Base-by-base conservation (phyloP, 2,329 filamentous ascomycete genomes). In the Drechslerella dactyloides region DNA sequence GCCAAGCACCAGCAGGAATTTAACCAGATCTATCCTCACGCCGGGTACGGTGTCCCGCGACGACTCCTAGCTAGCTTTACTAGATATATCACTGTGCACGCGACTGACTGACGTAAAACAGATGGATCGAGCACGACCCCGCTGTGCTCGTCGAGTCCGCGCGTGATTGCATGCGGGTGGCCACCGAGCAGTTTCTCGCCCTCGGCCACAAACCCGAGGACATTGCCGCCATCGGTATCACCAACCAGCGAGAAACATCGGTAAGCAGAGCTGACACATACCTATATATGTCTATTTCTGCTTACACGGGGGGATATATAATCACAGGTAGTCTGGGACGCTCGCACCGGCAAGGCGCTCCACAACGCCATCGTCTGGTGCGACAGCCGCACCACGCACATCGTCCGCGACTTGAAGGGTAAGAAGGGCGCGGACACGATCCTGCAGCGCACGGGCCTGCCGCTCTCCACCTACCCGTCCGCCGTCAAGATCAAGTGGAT, bases 71-170 rank as follows among this genome's bases (percentile, higher is more conserved):
- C 4, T 40, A 11, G 21, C 15, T 54, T 50, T 7, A 21, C 50
- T 57, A 53, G 24, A 59, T 50, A 66, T 17, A 52, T 50, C 33
- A 3, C 37, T 15, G 37, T 2, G 23, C 44, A 21, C 10, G 54
- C 72, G 19, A 30, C 5, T 59, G 55, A 30, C 60, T 53, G 55
- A n/a, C 30, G 23, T 17, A 1, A 17, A 62, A 33, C 78, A 92
- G 90, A 80, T 96, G 90, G 91, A 90, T 96, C 79, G 92, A 96
- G 79, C 91, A 96, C 78, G 89, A 96, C 77, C 90, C 92, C 2
- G 81, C 86, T 56, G 90, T 91, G 77, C 85, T 96, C 60, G 83
- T 96, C 51, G 81, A 83, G 60, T 89, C 90, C 0, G 90, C 93
- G 33, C 85, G 91, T 77, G 84, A 84, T 73, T 96, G 92, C 80